These are phyloP conservation scores for Ceratopteris richardii DNA, from an alignment of 75 land plant genomes.

Conservation along the genomic window DNA sequence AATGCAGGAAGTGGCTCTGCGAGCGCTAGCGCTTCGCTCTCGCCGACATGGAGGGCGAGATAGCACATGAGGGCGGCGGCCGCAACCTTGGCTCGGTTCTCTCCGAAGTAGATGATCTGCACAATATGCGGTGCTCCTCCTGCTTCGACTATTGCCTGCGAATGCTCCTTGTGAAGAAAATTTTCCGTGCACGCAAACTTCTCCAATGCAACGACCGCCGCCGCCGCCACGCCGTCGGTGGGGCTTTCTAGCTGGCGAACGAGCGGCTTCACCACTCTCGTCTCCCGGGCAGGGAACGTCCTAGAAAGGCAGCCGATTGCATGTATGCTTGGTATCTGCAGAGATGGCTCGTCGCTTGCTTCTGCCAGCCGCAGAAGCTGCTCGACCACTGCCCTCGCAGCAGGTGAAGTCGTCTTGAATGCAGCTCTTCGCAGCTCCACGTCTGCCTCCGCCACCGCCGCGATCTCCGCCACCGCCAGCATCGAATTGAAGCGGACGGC, in stretches of 20 bases:
- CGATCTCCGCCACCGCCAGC: constrained; percentile 82
- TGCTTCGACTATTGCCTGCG: constrained; percentile 48
- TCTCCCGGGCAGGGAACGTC: constrained; percentile 57
- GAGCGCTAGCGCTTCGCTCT: constrained; percentile 47
- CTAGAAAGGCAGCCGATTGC: constrained; percentile 54
- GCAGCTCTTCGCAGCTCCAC: constrained; percentile 56
- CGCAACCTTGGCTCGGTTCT: constrained; percentile 28
- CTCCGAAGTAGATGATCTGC: constrained; percentile 45
- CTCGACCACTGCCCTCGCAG: constrained; percentile 71
- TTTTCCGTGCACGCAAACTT: constrained; percentile 71
- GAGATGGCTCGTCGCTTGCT: constrained; percentile 25
- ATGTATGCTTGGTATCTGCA: constrained; percentile 47
- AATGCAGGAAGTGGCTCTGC: constrained; percentile 50
- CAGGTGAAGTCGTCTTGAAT: constrained; percentile 72
- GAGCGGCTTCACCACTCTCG: constrained; percentile 38
- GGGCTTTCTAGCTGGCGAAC: constrained; percentile 36
- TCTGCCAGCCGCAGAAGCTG: constrained; percentile 47
- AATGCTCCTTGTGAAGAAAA: constrained; percentile 46
- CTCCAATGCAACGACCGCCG: constrained; percentile 49
- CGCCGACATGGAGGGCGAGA: constrained; percentile 43
- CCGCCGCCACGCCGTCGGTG: constrained; percentile 37
- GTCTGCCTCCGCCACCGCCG: constrained; percentile 62
- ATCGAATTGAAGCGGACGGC: constrained; percentile 62
- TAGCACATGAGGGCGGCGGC: constrained; percentile 55
- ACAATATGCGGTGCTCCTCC: constrained; percentile 30